These are phyloP conservation scores for Takakia lepidozioides DNA, from an alignment of 225 moss, liverwort and hornwort species.

Conservation along the genomic window DNA sequence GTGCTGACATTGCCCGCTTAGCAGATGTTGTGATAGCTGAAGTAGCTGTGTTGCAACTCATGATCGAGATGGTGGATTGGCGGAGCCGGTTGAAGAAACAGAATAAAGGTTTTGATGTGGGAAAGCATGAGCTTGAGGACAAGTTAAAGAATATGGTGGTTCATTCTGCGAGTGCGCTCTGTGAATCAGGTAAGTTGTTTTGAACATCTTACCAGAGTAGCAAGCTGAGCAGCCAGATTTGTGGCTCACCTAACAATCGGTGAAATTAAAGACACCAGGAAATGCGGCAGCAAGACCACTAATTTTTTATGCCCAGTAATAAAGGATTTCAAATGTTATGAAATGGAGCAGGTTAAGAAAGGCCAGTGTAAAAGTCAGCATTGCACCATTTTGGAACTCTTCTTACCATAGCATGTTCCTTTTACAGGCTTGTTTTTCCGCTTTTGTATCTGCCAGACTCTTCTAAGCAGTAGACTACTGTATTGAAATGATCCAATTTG, in stretches of 20 bases:
- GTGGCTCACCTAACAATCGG: no score
- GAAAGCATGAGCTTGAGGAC: constrained; percentile 2
- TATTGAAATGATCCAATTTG: no score
- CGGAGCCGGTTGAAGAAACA: constrained; percentile 3
- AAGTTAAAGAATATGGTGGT: constrained; percentile 20
- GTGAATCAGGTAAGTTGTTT: constrained; percentile 13
- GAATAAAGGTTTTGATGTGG: neutral
- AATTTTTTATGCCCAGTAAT: no score
- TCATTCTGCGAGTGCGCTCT: constrained; percentile 14
- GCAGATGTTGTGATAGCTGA: constrained; percentile 39
- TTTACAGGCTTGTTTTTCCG: no score
- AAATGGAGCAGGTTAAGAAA: no score
- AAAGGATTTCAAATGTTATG: no score
- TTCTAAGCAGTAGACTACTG: no score
- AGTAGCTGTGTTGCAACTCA: constrained; percentile 31
- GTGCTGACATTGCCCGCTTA: constrained; percentile 10
- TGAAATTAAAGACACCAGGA: no score
- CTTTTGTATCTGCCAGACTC: no score
- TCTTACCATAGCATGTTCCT: no score
- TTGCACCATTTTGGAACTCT: neutral
- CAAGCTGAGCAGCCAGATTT: neutral
- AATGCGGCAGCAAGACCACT: no score
- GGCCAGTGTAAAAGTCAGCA: neutral
- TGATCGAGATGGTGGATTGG: constrained; percentile 8
- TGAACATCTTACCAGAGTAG: neutral